Conservation (phyloP, 2,329 filamentous ascomycete genomes). For the Eurotiales sp. region DNA sequence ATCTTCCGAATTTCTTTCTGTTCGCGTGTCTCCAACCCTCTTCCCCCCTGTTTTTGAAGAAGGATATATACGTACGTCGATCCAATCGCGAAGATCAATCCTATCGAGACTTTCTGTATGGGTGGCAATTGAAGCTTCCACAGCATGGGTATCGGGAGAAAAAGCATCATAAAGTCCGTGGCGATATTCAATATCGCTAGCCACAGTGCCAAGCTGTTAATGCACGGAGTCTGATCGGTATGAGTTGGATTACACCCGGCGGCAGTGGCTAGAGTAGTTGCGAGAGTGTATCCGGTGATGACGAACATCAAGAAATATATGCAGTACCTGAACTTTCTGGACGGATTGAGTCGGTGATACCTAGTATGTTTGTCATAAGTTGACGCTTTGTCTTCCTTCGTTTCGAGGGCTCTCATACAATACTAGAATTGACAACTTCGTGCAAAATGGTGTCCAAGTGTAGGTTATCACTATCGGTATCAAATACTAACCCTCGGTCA, state of each 20-base stretch:
- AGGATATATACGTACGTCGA: not conserved
- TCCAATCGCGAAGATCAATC: constrained; percentile 35
- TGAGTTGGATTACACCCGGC: not conserved
- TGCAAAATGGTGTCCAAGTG: not conserved
- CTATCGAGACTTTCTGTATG: constrained; percentile 40
- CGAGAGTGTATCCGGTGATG: constrained; percentile 1
- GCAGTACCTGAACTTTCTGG: not conserved
- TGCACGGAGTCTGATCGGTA: not conserved
- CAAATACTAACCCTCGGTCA: not conserved
- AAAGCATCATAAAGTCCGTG: constrained; percentile 42
- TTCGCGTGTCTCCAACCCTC: no score
- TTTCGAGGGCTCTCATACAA: not conserved
- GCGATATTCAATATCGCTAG: constrained; percentile 3
- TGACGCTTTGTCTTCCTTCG: no score
- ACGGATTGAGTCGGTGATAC: not conserved
- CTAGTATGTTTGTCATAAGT: not conserved
- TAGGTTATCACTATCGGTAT: not conserved
- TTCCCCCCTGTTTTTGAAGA: no score
- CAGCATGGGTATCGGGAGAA: constrained; percentile 45
- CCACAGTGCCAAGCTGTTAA: constrained; percentile 1
- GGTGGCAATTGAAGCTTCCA: constrained; percentile 37
- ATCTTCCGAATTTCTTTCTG: not conserved
- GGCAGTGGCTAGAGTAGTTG: not conserved
- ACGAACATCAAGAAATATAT: not conserved
- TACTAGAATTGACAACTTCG: constrained; percentile 2